Conservation (phyloP, 1,139 yeast species). For the Diutina siamensis region DNA sequence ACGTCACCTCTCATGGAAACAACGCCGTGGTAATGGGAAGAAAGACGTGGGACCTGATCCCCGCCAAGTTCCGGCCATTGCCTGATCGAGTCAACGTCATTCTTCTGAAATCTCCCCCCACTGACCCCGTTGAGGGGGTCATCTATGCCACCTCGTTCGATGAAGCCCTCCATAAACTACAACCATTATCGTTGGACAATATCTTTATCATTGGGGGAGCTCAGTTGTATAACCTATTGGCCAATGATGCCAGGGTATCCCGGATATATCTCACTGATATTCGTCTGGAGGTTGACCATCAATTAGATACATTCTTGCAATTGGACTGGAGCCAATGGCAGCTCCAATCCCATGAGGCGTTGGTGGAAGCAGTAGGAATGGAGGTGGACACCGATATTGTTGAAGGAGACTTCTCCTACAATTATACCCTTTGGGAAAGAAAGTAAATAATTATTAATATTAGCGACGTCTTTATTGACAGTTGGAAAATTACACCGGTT, state of each 20-base stretch:
- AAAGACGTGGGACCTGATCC: constrained; percentile 93
- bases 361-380: constrained; percentile 28
- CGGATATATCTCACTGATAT: constrained; percentile 63
- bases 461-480: no score
- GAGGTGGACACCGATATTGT: constrained; percentile 24
- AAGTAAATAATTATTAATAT: no score
- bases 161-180: constrained; percentile 11
- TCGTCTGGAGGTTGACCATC: constrained; percentile 25
- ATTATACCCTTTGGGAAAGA: constrained; percentile 35
- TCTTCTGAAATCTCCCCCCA: constrained; percentile 36
- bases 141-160: constrained; percentile 36
- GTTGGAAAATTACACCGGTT: no score
- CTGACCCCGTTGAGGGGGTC: constrained; percentile 16
- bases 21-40: constrained; percentile 96
- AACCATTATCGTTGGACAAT: constrained; percentile 28
- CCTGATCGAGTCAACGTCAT: constrained; percentile 67
- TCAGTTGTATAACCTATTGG: constrained; percentile 57
- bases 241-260: constrained; percentile 34
- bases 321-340: constrained; percentile 19
- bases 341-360: constrained; percentile 22
- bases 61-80: constrained; percentile 71
- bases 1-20: constrained; percentile 42
- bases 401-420: constrained; percentile 40
- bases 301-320: constrained; percentile 54
- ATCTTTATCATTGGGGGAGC: constrained; percentile 91